These are phyloP conservation scores for Colletotrichum liriopes DNA, from an alignment of 2,329 filamentous ascomycete genomes.

Conservation along the genomic window DNA sequence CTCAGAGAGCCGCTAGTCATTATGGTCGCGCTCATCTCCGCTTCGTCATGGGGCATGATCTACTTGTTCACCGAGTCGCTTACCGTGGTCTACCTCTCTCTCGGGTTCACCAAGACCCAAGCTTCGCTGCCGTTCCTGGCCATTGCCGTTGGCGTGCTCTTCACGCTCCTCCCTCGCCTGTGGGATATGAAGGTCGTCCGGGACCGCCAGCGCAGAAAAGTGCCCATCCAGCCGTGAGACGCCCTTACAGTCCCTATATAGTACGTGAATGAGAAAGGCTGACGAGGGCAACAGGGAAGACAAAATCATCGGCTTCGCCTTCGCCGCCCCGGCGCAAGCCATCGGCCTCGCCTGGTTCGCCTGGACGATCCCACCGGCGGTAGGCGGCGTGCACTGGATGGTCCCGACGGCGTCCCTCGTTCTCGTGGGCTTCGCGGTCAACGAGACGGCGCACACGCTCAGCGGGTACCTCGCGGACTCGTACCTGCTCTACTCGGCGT, in stretches of 20 bases:
- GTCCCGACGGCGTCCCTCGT: conserved; percentile 58
- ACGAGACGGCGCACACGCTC: conserved; percentile 54
- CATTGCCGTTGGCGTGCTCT: conserved; percentile 56
- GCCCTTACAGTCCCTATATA: neutral
- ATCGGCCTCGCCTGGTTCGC: conserved; percentile 62
- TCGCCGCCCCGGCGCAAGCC: conserved; percentile 61
- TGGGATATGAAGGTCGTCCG: conserved; percentile 53
- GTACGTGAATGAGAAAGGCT: neutral
- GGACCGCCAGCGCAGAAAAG: conserved; percentile 36
- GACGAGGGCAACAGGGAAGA: conserved; percentile 26
- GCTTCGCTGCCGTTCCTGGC: conserved; percentile 59
- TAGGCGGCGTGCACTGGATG: conserved; percentile 53
- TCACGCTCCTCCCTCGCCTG: conserved; percentile 60
- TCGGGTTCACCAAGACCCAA: conserved; percentile 52
- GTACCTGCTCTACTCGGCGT: conserved; percentile 47
- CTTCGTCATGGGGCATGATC: conserved; percentile 61
- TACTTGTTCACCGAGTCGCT: conserved; percentile 65
- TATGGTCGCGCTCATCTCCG: conserved; percentile 59
- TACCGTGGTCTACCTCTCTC: conserved; percentile 55
- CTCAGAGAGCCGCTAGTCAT: conserved; percentile 64
- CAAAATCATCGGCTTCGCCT: conserved; percentile 56
- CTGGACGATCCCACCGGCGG: conserved; percentile 61
- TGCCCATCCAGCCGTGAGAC: conserved; percentile 45
- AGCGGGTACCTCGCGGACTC: conserved; percentile 48
- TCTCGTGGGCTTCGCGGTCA: conserved; percentile 62